These are phyloP conservation scores for Heteromeles arbutifolia DNA, from an alignment of 306 rosid genomes.

Conservation along the genomic window DNA sequence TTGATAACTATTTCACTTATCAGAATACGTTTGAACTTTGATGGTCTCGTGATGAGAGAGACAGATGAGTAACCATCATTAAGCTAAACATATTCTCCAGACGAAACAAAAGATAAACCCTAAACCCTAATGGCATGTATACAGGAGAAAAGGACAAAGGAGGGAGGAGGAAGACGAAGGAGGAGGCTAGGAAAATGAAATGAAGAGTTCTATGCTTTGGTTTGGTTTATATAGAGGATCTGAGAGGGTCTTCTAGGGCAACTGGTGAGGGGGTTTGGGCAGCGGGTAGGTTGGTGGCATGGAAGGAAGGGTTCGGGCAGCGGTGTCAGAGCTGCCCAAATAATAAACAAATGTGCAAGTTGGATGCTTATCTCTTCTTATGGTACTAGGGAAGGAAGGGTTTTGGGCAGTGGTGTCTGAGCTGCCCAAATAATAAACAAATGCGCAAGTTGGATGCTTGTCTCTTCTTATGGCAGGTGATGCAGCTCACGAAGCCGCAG, in stretches of 20 bases:
- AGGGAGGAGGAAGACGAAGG: background rate
- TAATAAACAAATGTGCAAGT: constrained; percentile 18
- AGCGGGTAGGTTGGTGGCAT: constrained; percentile 15
- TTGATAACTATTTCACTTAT: background rate
- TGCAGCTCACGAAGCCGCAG: no score
- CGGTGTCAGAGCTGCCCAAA: constrained; percentile 19
- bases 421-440: constrained; percentile 28
- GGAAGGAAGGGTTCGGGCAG: background rate
- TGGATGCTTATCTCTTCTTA: background rate
- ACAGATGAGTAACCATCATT: background rate
- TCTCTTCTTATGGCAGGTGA: background rate
- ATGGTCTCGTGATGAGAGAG: background rate
- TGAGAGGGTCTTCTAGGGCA: constrained; percentile 23
- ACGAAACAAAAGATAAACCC: background rate
- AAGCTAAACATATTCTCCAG: background rate
- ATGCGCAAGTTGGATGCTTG: constrained; percentile 16
- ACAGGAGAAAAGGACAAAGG: background rate
- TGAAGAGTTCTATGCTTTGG: background rate
- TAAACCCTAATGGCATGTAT: background rate
- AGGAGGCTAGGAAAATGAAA: background rate
- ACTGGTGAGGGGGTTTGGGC: constrained; percentile 26
- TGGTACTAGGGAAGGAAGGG: background rate
- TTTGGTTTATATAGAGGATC: constrained; percentile 10
- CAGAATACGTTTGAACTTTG: background rate
- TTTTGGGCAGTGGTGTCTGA: background rate